Base-by-base conservation (phyloP, 805 yeast genomes). In the Yarrowia phangngaensis region DNA sequence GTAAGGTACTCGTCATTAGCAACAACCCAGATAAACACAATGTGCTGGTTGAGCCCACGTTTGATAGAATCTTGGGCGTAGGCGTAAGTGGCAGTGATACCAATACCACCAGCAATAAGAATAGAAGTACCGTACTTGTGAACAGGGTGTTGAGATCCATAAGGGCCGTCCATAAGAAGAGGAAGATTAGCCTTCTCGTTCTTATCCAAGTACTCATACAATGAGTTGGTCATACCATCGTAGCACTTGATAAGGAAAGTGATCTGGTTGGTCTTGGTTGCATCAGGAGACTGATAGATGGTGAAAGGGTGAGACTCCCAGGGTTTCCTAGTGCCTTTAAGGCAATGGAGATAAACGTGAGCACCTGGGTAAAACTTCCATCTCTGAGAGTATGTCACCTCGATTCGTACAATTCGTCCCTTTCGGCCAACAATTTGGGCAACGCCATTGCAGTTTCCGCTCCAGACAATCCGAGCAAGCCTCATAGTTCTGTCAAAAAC, bases 301-400 rank as follows among this genome's bases (percentile, higher is more conserved):
- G 89, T 80, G 65, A 84, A 82, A 4, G 90, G 90, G 61, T 83
- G 88, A 3, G 82, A 76, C 61, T 83, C 86, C 80, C 81, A 80
- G 62, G 50, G 50, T 24, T 45, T 45, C 2, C 64, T 59, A 12
- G 74, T 69, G n/a, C 48, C 48, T 34, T 74, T 66, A 51, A 80
- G 53, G 60, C 82, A 79, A 63, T 80, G 74, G 22, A 84, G 64
- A 58, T 69, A 82, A 1, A 72, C 78, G 60, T 66, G 77, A n/a
- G 74, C 67, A 19, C 85, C 83, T 2, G 87, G 81, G 51, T 57
- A 64, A 16, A 73, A 66, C 35, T 66, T 67, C 72, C 80, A 75
- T 48, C 58, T 60, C 29, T 41, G 48, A 4, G 48, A 41, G 35
- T 41, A 41, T n/a, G 19, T 35, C 28, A 23, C 48, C 27, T 41